Base-by-base conservation (phyloP, 1,139 yeast species). In the Protomyces gravidus region DNA sequence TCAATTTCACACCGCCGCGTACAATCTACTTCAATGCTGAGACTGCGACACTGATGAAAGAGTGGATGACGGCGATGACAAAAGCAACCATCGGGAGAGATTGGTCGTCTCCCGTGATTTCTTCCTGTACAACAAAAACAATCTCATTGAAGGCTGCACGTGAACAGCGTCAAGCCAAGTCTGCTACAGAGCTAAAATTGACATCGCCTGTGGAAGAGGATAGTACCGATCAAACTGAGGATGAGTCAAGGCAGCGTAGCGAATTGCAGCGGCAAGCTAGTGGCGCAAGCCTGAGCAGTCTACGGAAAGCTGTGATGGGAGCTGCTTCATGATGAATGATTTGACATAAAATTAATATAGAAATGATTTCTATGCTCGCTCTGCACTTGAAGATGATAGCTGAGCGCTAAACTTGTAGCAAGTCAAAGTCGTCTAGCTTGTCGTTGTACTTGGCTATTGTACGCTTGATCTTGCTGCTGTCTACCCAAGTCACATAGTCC, bases 401-500 rank as follows among this genome's bases (percentile, higher is more conserved):
- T 13, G 11, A 30, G 42, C 6, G n/a, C 30, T 45, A 53, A 17
- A 53, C 51, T 28, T 53, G 58, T 51, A 53, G 45, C 51, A 72
- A 65, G 49, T 75, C 76, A 64, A 71, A 76, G 62, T 76, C 79
- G 63, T 76, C 80, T 28, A 65, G 63, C 63, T 75, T 75, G 61
- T 92, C 90, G 75, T 88, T 85, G 76, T 87, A 94, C 74, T 86
- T 86, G 74, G 90, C 84, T 63, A 90, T 82, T 67, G 89, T 89
- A 69, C 86, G 80, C 79, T 87, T 90, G 73, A 94, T 90, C 84
- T 92, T 94, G 65, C 95, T 86, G 51, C 84, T 80, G 69, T 94
- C 97, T 19, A 88, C 95, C 99, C 99, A 94, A 1, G 98, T 94
- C 68, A 94, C 80, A 72, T 89, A 92, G 73, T 94, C 99, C 71